Conservation (phyloP, 2,329 filamentous ascomycete genomes). For the Emericellopsis cladophorae region DNA sequence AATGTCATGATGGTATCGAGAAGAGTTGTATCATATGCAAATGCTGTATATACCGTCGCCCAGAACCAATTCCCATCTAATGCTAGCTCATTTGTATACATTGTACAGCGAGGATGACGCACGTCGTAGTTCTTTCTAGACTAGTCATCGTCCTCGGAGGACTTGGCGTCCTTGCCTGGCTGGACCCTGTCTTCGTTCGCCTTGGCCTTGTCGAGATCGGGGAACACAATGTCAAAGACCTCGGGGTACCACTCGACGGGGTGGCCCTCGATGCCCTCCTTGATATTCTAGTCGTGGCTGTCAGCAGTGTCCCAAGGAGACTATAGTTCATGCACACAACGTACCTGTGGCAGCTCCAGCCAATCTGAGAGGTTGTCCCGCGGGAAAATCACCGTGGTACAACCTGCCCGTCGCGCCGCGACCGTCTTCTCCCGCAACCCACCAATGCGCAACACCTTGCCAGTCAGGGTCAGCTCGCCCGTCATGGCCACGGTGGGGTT, state of each 20-base stretch:
- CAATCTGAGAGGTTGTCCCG: slow-evolving; percentile 93
- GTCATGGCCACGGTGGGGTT: slow-evolving; percentile 93
- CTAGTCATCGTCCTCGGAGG: slow-evolving; percentile 16
- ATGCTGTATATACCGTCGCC: no score
- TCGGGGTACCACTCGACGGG: slow-evolving; percentile 90
- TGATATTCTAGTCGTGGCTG: slow-evolving; percentile 66
- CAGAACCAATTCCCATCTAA: no score
- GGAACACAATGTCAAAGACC: slow-evolving; percentile 86
- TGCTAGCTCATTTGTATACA: not conserved
- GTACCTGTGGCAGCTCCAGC: slow-evolving; percentile 90
- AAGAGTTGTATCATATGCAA: not conserved
- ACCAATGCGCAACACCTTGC: slow-evolving; percentile 90
- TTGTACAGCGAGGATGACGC: not conserved
- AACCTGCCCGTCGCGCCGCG: slow-evolving; percentile 81
- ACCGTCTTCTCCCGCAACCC: slow-evolving; percentile 95
- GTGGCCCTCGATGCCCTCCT: slow-evolving; percentile 84
- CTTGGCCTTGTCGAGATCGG: slow-evolving; percentile 57
- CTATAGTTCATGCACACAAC: slow-evolving; percentile 19
- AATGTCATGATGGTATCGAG: not conserved
- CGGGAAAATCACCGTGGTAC: slow-evolving; percentile 88
- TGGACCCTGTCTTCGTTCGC: slow-evolving; percentile 63
- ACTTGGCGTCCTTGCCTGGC: slow-evolving; percentile 36
- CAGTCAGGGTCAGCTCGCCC: slow-evolving; percentile 89
- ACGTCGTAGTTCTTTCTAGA: slow-evolving; percentile 13
- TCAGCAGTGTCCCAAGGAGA: not conserved